A percentile compares a stretch with the other conserved stretches of the same genome.
These are phyloP conservation scores for Durotheca rogersii DNA, from an alignment of 495 filamentous ascomycete genomes.

Conservation along the genomic window DNA sequence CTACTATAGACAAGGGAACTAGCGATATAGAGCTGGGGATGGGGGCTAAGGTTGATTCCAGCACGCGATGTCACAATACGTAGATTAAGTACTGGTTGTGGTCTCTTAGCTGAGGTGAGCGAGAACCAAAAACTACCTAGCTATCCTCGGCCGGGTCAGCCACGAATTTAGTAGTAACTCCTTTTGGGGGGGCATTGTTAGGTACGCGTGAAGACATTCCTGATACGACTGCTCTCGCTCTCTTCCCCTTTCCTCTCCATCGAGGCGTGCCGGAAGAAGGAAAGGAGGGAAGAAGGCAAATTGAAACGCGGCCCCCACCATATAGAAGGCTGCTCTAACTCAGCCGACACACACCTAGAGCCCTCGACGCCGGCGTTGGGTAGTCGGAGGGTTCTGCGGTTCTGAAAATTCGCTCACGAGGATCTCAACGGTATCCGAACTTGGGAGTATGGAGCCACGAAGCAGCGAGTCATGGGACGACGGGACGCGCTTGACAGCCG, in stretches of 20 bases:
- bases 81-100: slow-evolving; percentile 16
- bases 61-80: slow-evolving; percentile 26
- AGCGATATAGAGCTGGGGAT: slow-evolving; percentile 25
- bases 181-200: no score
- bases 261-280: no score
- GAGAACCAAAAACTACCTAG: no score
- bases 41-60: slow-evolving; percentile 18
- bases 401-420: slow-evolving; percentile 26
- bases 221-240: no score
- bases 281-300: no score
- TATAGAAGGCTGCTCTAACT: no score
- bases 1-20: slow-evolving; percentile 24
- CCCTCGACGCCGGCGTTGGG: slow-evolving; percentile 20
- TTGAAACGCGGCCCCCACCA: no score
- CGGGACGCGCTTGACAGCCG: slow-evolving; percentile 29
- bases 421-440: slow-evolving; percentile 22
- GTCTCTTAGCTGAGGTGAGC: no score
- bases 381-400: slow-evolving; percentile 25
- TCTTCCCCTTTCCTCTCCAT: no score
- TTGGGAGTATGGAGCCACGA: slow-evolving; percentile 22
- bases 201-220: no score
- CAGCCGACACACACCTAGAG: slow-evolving; percentile 13
- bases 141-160: no score
- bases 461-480: slow-evolving; percentile 23
- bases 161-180: slow-evolving; percentile 2